phyloP scores from a whole-genome alignment of 805 yeast genomes.

The Kazachstania viticola region DNA sequence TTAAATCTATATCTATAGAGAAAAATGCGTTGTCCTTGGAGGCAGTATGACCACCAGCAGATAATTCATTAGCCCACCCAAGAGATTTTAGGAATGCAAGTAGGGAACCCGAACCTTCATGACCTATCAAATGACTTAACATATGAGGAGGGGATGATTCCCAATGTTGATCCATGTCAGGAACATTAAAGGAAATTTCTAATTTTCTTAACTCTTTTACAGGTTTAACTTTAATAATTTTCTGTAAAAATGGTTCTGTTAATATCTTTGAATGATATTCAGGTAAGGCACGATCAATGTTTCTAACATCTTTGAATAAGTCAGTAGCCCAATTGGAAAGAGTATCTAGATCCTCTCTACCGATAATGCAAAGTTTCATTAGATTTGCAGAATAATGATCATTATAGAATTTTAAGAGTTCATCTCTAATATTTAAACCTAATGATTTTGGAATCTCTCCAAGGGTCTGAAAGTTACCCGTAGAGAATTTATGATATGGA shows the following conservation, averaged over 20 bases:
- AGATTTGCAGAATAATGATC: constrained; percentile 71
- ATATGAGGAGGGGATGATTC: constrained; percentile 58
- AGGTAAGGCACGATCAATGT: constrained; percentile 21
- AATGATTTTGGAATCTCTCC: constrained; percentile 47
- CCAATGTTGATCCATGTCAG: constrained; percentile 65
- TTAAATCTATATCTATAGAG: constrained; percentile 61
- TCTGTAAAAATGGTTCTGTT: constrained; percentile 37
- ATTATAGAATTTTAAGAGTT: constrained; percentile 62
- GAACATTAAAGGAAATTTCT: constrained; percentile 59
- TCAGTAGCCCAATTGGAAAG: constrained; percentile 61
- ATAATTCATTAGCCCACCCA: constrained; percentile 72
- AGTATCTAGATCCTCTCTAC: constrained; percentile 66
- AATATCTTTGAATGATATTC: constrained; percentile 34
- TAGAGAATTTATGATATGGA: constrained; percentile 79
- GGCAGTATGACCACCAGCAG: constrained; percentile 58
- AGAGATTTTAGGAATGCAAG: constrained; percentile 53
- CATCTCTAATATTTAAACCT: constrained; percentile 70
- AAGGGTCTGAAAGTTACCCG: constrained; percentile 75
- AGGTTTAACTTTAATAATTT: constrained; percentile 58
- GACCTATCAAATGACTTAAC: constrained; percentile 77
- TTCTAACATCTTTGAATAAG: constrained; percentile 45
- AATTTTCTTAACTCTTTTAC: constrained; percentile 68
- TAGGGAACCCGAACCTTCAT: constrained; percentile 83
- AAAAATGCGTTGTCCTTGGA: constrained; percentile 61
- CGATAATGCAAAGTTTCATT: constrained; percentile 78